phyloP scores from a whole-genome alignment of 176 grass and related monocot species.

The Ananas comosus region DNA sequence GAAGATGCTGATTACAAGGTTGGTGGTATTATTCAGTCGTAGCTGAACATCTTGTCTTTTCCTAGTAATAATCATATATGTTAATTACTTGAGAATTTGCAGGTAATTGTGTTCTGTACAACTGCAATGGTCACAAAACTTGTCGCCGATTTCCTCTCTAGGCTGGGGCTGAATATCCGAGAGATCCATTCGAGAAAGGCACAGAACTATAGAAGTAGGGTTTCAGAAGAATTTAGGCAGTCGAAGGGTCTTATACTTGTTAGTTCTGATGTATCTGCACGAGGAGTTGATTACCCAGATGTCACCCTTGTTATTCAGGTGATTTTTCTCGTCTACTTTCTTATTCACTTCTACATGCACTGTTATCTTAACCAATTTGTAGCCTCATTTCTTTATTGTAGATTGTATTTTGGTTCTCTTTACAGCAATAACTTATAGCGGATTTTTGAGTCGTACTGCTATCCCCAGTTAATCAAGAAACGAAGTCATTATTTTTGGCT shows the following conservation, averaged over 20 bases:
- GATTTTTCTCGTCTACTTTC: not conserved
- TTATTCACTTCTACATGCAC: not conserved
- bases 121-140: slow-evolving; percentile 90
- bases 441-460: too few species aligned
- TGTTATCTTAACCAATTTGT: not conserved
- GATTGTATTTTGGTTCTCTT: too few species aligned
- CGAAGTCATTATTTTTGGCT: too few species aligned
- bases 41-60: not conserved
- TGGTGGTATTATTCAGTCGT: slow-evolving; percentile 20
- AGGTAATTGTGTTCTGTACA: slow-evolving; percentile 97
- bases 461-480: too few species aligned
- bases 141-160: slow-evolving; percentile 57
- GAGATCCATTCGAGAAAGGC: slow-evolving; percentile 95
- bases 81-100: slow-evolving; percentile 17
- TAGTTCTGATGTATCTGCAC: slow-evolving; percentile 92
- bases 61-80: not conserved
- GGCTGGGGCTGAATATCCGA: slow-evolving; percentile 64
- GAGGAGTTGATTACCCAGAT: slow-evolving; percentile 94
- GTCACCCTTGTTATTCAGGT: slow-evolving; percentile 88
- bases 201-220: slow-evolving; percentile 66
- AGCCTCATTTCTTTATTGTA: not conserved
- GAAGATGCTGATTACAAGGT: slow-evolving; percentile 92
- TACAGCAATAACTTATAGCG: too few species aligned
- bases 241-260: slow-evolving; percentile 88
- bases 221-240: slow-evolving; percentile 85